phyloP scores from a whole-genome alignment of 1,284 basidiomycete genomes.

The Sutorius eximius region DNA sequence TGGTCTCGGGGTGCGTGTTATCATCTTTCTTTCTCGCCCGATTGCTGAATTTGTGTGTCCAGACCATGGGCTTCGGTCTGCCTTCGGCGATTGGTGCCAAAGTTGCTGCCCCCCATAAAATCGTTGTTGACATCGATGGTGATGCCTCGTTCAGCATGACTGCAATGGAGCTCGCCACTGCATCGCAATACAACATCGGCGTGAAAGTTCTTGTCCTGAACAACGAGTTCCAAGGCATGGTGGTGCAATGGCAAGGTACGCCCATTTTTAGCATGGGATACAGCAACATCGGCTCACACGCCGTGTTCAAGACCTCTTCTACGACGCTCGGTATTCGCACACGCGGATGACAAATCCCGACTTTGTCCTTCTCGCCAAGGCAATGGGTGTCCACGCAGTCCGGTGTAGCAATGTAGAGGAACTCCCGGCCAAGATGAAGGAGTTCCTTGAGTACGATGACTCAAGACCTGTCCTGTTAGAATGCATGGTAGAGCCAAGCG shows the following conservation, averaged over 20 bases:
- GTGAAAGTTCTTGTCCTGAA: slow-evolving; percentile 91
- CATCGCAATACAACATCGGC: slow-evolving; percentile 88
- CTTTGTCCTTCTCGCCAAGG: slow-evolving; percentile 83
- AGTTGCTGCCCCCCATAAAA: slow-evolving; percentile 92
- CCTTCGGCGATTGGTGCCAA: slow-evolving; percentile 96
- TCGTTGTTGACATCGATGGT: slow-evolving; percentile 94
- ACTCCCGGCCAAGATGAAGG: slow-evolving; percentile 93
- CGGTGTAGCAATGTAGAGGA: slow-evolving; percentile 73
- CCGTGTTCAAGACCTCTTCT: slow-evolving; percentile 80
- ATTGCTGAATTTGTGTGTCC: slow-evolving; percentile 13
- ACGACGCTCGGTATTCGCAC: slow-evolving; percentile 92
- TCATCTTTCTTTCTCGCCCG: neutral
- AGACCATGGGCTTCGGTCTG: slow-evolving; percentile 98
- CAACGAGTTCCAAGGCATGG: slow-evolving; percentile 99
- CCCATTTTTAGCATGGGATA: neutral
- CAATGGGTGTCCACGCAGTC: slow-evolving; percentile 93
- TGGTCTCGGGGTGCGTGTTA: slow-evolving; percentile 78
- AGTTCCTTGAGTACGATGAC: slow-evolving; percentile 94
- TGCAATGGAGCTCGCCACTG: slow-evolving; percentile 97
- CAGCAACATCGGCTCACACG: slow-evolving; percentile 1
- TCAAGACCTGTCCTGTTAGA: slow-evolving; percentile 88
- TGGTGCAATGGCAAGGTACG: slow-evolving; percentile 94
- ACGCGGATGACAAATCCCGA: slow-evolving; percentile 94
- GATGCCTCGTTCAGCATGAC: slow-evolving; percentile 99
- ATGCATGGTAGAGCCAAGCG: slow-evolving; percentile 81